These are phyloP conservation scores for Calendula officinalis DNA, from an alignment of 129 eudicot species.

Conservation along the genomic window DNA sequence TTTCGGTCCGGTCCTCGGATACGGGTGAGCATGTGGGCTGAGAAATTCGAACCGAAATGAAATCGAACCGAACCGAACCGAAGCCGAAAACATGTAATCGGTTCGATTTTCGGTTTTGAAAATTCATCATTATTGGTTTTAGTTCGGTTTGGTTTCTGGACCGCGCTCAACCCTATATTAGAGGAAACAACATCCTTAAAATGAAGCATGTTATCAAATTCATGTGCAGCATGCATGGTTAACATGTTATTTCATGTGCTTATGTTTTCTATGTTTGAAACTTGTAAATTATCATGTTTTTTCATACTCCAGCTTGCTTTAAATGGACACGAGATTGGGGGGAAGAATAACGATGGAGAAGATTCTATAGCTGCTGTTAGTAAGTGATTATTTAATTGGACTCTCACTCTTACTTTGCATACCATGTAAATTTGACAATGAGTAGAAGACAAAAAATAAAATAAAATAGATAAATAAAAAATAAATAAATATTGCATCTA, in stretches of 20 bases:
- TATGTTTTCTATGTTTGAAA: not conserved
- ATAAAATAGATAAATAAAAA: too few species aligned
- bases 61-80: too few species aligned
- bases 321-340: constrained; percentile 46
- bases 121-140: too few species aligned
- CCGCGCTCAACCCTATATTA: too few species aligned
- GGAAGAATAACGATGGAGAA: constrained; percentile 32
- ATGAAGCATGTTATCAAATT: not conserved
- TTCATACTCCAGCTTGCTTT: constrained; percentile 42
- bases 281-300: not conserved
- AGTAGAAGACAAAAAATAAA: not conserved
- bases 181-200: constrained; percentile 2
- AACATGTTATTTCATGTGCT: not conserved
- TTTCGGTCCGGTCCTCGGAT: too few species aligned
- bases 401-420: constrained; percentile 19
- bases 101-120: too few species aligned
- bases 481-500: not conserved
- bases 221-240: constrained; percentile 7
- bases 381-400: constrained; percentile 45
- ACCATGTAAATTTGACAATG: constrained; percentile 7
- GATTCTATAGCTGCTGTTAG: constrained; percentile 49
- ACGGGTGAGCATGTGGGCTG: too few species aligned
- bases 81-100: too few species aligned
- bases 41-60: too few species aligned
- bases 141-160: too few species aligned